phyloP scores from a whole-genome alignment of 257 asterid genomes.

The Cruciata laevipes region DNA sequence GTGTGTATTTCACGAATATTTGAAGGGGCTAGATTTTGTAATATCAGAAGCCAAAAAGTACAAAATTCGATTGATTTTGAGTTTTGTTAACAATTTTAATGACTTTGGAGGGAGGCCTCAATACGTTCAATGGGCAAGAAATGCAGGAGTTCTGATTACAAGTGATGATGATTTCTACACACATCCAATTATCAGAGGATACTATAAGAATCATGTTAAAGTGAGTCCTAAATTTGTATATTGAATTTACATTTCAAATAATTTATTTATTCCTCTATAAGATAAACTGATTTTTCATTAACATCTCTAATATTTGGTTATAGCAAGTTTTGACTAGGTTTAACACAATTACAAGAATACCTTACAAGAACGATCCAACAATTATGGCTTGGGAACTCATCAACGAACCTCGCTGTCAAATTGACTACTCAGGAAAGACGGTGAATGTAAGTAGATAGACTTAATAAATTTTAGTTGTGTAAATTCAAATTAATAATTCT shows the following conservation, averaged over 20 bases:
- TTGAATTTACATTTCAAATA: not conserved
- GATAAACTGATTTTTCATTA: not conserved
- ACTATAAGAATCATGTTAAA: conserved; percentile 62
- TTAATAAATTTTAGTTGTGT: not conserved
- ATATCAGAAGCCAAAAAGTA: conserved; percentile 53
- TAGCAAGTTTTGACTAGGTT: conserved; percentile 63
- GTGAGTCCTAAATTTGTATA: conserved; percentile 14
- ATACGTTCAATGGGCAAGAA: conserved; percentile 54
- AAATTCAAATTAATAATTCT: not conserved
- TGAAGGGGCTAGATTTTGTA: conserved; percentile 57
- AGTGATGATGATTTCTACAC: conserved; percentile 74
- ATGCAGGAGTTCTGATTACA: conserved; percentile 33
- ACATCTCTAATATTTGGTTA: not conserved
- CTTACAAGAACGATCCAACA: conserved; percentile 55
- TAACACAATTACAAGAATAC: conserved; percentile 40
- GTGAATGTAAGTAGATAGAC: conserved; percentile 34
- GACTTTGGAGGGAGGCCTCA: conserved; percentile 62
- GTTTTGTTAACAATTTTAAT: conserved; percentile 54
- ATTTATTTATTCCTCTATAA: too few species aligned
- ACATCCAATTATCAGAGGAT: conserved; percentile 38
- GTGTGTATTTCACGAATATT: not conserved
- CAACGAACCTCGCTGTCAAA: conserved; percentile 77
- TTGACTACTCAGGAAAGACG: conserved; percentile 60
- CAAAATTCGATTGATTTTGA: conserved; percentile 49
- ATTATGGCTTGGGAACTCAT: conserved; percentile 96